These are phyloP conservation scores for Sarocladiaceae sp. DNA, from an alignment of 2,329 filamentous ascomycete species.

Conservation along the genomic window DNA sequence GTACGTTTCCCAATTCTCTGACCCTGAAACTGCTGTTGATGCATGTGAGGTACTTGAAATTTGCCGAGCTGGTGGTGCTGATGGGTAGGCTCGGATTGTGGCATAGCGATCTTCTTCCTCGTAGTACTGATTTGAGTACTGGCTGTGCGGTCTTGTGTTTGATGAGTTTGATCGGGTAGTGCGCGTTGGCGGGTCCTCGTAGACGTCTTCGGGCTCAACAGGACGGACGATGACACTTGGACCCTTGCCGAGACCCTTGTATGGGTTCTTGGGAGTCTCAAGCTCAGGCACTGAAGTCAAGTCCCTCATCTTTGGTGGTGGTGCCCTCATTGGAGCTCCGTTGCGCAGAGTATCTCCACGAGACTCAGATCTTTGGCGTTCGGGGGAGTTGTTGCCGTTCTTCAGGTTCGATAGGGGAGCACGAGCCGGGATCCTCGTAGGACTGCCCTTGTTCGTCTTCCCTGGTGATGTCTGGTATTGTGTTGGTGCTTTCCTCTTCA, in stretches of 20 bases:
- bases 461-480: slow-evolving; percentile 19
- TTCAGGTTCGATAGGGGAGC: slow-evolving; percentile 65
- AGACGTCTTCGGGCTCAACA: slow-evolving; percentile 76
- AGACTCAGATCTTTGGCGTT: slow-evolving; percentile 51
- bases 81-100: slow-evolving; percentile 33
- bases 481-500: slow-evolving; percentile 17
- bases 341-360: slow-evolving; percentile 45
- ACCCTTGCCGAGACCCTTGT: slow-evolving; percentile 42
- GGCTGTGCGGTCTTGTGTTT: slow-evolving; percentile 21
- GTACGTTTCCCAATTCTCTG: slow-evolving; percentile 98
- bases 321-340: slow-evolving; percentile 58
- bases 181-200: slow-evolving; percentile 58
- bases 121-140: slow-evolving; percentile 19
- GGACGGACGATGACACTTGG: slow-evolving; percentile 56
- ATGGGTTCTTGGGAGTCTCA: slow-evolving; percentile 44
- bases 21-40: slow-evolving; percentile 74
- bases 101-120: slow-evolving; percentile 29
- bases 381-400: slow-evolving; percentile 75
- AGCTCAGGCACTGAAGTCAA: slow-evolving; percentile 52
- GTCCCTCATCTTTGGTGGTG: slow-evolving; percentile 91
- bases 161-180: slow-evolving; percentile 36
- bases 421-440: slow-evolving; percentile 61
- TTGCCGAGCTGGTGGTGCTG: slow-evolving; percentile 51
- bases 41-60: slow-evolving; percentile 62
- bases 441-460: slow-evolving; percentile 26